phyloP scores from a whole-genome alignment of 805 yeast genomes.

The Ogataea nitratoaversa region DNA sequence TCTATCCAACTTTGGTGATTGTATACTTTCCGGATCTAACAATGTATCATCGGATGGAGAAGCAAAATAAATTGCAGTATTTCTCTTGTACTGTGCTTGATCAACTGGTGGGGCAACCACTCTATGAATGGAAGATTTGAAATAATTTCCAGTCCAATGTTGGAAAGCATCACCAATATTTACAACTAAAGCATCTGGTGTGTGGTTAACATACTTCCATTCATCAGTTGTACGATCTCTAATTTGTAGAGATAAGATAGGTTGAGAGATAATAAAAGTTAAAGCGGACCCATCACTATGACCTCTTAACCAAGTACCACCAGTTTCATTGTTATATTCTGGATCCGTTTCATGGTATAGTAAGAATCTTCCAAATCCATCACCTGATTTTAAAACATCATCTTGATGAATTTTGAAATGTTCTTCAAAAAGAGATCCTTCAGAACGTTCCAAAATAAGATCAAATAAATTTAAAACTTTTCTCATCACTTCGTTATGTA shows the following conservation, averaged over 20 bases:
- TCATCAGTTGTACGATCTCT: constrained; percentile 33
- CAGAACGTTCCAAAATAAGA: constrained; percentile 42
- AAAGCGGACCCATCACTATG: constrained; percentile 43
- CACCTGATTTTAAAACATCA: constrained; percentile 33
- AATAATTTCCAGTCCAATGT: constrained; percentile 42
- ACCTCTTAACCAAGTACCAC: constrained; percentile 42
- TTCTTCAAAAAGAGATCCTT: constrained; percentile 37
- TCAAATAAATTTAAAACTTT: constrained; percentile 39
- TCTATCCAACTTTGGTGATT: constrained; percentile 34
- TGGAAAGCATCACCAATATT: constrained; percentile 41
- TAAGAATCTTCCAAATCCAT: constrained; percentile 37
- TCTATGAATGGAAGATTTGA: constrained; percentile 43
- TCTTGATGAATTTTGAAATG: constrained; percentile 33
- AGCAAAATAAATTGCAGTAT: constrained; percentile 40
- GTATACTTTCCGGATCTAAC: constrained; percentile 39
- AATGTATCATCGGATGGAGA: constrained; percentile 35
- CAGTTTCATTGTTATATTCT: constrained; percentile 30
- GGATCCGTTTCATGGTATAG: constrained; percentile 33
- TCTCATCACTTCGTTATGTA: constrained; percentile 36
- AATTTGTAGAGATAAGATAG: constrained; percentile 38
- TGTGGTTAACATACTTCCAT: constrained; percentile 38
- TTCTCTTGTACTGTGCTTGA: constrained; percentile 34
- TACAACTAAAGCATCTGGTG: constrained; percentile 36
- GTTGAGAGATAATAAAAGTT: constrained; percentile 38
- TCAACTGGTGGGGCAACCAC: constrained; percentile 45